Conservation (phyloP, 805 yeast species). For the Debaryomyces castellii region DNA sequence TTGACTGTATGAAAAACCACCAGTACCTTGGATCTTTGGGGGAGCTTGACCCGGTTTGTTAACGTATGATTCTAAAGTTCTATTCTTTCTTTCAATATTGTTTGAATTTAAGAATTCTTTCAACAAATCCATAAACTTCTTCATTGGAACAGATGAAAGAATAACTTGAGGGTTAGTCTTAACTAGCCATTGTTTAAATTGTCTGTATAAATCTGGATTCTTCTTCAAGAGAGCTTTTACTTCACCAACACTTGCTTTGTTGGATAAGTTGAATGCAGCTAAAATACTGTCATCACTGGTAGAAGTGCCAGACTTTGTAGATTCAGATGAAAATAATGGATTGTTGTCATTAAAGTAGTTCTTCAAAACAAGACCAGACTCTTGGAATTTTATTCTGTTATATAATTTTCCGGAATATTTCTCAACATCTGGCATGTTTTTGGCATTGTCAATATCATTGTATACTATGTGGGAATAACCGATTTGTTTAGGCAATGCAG, state of each 20-base stretch:
- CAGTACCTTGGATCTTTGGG: conserved; percentile 58
- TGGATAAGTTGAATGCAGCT: conserved; percentile 31
- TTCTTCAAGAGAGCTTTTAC: conserved; percentile 34
- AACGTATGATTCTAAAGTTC: conserved; percentile 21
- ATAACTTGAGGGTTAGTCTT: conserved; percentile 44
- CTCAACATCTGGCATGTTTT: conserved; percentile 71
- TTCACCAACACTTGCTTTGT: conserved; percentile 24
- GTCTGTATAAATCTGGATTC: conserved; percentile 47
- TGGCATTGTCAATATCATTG: conserved; percentile 66
- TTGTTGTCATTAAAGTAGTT: conserved; percentile 29
- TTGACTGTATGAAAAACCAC: conserved; percentile 70
- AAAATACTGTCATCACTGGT: conserved; percentile 25
- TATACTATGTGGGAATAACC: conserved; percentile 59
- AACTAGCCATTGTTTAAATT: conserved; percentile 57
- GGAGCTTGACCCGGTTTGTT: conserved; percentile 15
- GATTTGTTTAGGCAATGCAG: conserved; percentile 62
- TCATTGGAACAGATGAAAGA: conserved; percentile 19
- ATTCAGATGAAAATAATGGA: conserved; percentile 41
- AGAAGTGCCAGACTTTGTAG: conserved; percentile 17
- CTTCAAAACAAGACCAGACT: conserved; percentile 54
- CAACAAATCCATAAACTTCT: conserved; percentile 28
- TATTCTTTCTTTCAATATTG: conserved; percentile 19
- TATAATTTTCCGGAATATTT: conserved; percentile 57
- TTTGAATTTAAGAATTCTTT: conserved; percentile 30
- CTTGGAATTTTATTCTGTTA: conserved; percentile 66